These are phyloP conservation scores for Zizania palustris DNA, from an alignment of 202 grass and related monocot species.

Conservation along the genomic window DNA sequence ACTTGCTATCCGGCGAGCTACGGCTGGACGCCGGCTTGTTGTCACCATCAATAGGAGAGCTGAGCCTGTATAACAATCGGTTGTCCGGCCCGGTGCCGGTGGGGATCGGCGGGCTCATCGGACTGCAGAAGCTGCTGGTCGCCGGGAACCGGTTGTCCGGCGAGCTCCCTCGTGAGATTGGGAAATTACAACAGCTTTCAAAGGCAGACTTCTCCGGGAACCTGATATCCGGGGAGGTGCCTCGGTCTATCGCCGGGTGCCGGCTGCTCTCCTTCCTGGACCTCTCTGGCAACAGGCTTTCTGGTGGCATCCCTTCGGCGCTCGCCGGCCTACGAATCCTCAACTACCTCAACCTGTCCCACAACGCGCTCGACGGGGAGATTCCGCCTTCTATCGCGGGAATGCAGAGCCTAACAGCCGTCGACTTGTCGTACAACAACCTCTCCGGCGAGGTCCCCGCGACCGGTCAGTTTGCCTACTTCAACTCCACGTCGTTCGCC, in stretches of 20 bases:
- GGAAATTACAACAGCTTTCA: slow-evolving; percentile 74
- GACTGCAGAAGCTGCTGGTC: slow-evolving; percentile 82
- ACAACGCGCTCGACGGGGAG: slow-evolving; percentile 62
- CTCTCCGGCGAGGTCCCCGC: slow-evolving; percentile 68
- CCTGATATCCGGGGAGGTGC: slow-evolving; percentile 54
- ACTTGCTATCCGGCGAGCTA: slow-evolving; percentile 73
- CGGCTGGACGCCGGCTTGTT: slow-evolving; percentile 49
- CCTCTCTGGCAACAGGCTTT: slow-evolving; percentile 69
- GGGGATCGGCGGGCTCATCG: slow-evolving; percentile 64
- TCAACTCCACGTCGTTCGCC: slow-evolving; percentile 81
- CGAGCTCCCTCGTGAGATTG: slow-evolving; percentile 59
- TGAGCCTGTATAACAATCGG: slow-evolving; percentile 75
- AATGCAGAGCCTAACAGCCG: slow-evolving; percentile 93
- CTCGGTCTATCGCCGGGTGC: slow-evolving; percentile 66
- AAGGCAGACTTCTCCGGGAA: slow-evolving; percentile 77
- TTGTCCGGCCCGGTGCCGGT: slow-evolving; percentile 59
- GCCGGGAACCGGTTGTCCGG: slow-evolving; percentile 68
- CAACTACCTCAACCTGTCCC: slow-evolving; percentile 90
- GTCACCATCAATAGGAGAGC: slow-evolving; percentile 65
- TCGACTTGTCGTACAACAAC: slow-evolving; percentile 91
- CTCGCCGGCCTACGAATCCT: slow-evolving; percentile 66
- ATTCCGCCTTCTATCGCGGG: slow-evolving; percentile 73
- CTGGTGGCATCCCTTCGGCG: slow-evolving; percentile 60
- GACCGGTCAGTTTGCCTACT: slow-evolving; percentile 91
- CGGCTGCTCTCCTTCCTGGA: slow-evolving; percentile 77